phyloP scores from a whole-genome alignment of 352 stramenopile genomes.

The Phytophthora megakarya region DNA sequence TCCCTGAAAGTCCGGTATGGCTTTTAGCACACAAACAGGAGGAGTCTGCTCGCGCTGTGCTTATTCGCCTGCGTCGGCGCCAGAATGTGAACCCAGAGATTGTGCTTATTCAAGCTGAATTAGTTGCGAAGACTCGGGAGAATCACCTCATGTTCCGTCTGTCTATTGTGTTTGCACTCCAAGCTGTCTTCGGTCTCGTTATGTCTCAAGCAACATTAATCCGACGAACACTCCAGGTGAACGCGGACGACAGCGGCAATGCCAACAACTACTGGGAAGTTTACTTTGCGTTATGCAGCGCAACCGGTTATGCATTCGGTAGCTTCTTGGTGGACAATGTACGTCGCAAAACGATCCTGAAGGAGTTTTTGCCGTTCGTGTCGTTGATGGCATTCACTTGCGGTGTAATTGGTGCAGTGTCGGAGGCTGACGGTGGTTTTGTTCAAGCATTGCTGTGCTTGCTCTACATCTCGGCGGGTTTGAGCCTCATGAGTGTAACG shows the following conservation, averaged over 20 bases:
- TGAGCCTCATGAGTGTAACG: slow-evolving; percentile 77
- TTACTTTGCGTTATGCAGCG: slow-evolving; percentile 53
- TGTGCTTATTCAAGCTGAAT: slow-evolving; percentile 55
- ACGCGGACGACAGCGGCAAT: slow-evolving; percentile 21
- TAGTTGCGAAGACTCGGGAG: slow-evolving; percentile 49
- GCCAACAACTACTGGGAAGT: slow-evolving; percentile 58
- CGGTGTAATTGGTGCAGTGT: slow-evolving; percentile 52
- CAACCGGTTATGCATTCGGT: slow-evolving; percentile 65
- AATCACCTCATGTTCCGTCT: slow-evolving; percentile 72
- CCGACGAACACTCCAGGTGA: slow-evolving; percentile 46
- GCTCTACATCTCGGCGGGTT: slow-evolving; percentile 63
- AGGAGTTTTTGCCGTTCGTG: slow-evolving; percentile 84
- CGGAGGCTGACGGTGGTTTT: slow-evolving; percentile 38
- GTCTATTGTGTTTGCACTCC: slow-evolving; percentile 58
- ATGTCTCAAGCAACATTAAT: slow-evolving; percentile 74
- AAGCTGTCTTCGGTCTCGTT: slow-evolving; percentile 65
- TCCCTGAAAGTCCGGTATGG: slow-evolving; percentile 86
- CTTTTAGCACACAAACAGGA: slow-evolving; percentile 57
- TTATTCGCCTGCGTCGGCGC: slow-evolving; percentile 66
- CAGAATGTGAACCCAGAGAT: slow-evolving; percentile 75
- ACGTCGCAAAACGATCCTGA: slow-evolving; percentile 89
- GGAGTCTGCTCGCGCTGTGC: slow-evolving; percentile 55
- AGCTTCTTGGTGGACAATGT: slow-evolving; percentile 86
- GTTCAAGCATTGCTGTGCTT: slow-evolving; percentile 62
- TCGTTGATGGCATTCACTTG: slow-evolving; percentile 64